phyloP scores from a whole-genome alignment of 2,329 filamentous ascomycete species.

The Nectriaceae sp. region DNA sequence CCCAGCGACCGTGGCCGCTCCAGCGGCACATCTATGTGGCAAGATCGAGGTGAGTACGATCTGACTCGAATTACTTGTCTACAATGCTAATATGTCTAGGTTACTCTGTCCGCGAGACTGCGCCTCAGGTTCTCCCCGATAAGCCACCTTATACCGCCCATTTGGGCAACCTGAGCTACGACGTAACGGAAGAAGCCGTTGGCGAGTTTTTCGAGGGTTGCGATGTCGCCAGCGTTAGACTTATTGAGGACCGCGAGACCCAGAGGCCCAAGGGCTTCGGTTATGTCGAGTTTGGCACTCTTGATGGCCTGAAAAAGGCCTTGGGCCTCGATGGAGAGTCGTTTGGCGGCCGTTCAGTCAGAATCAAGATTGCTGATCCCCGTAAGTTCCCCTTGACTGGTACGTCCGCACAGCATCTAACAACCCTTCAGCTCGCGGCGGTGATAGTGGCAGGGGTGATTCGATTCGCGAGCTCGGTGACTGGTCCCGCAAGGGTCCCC shows the following conservation, averaged over 20 bases:
- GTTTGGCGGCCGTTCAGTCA: slow-evolving; percentile 87
- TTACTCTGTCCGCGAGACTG: slow-evolving; percentile 68
- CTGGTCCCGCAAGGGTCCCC: slow-evolving; percentile 91
- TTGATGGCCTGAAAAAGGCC: slow-evolving; percentile 91
- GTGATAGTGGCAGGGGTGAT: slow-evolving; percentile 59
- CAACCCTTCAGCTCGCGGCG: slow-evolving; percentile 72
- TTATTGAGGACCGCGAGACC: slow-evolving; percentile 95
- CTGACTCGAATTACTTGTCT: background rate
- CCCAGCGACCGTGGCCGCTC: slow-evolving; percentile 47
- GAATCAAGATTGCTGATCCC: slow-evolving; percentile 94
- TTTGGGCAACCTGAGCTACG: slow-evolving; percentile 94
- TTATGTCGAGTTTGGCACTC: slow-evolving; percentile 88
- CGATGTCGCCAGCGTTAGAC: slow-evolving; percentile 85
- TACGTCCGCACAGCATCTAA: background rate
- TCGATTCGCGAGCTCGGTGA: slow-evolving; percentile 76
- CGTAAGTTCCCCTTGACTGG: slow-evolving; percentile 61
- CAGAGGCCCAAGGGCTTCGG: slow-evolving; percentile 96
- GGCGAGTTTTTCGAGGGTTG: slow-evolving; percentile 84
- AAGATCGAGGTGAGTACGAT: slow-evolving; percentile 44
- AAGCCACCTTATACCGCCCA: slow-evolving; percentile 96
- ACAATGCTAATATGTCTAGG: slow-evolving; percentile 40
- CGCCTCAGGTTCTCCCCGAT: slow-evolving; percentile 74
- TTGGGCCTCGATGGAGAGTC: slow-evolving; percentile 78
- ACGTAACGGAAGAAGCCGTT: slow-evolving; percentile 82
- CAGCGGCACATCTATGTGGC: slow-evolving; percentile 39